Percentiles rank a stretch among this genome's conserved stretches.
Evolutionary conservation across 1,139 yeast species (phyloP).

Genomic region (Saccharomyces pastorianus): DNA sequence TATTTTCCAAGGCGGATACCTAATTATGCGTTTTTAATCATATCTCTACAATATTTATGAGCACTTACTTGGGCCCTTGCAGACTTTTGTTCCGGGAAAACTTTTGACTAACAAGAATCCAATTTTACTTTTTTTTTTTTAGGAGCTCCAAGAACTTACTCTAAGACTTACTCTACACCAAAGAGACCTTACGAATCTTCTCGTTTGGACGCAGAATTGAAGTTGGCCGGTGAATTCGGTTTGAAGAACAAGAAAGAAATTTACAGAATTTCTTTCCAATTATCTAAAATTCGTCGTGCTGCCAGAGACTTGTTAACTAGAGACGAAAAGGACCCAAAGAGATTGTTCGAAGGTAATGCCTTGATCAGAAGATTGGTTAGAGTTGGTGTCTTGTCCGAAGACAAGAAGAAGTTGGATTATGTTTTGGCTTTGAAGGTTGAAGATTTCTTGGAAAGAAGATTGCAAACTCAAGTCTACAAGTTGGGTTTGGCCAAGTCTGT

Average conservation of each 20-base stretch:
- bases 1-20: neutral
- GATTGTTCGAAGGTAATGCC: constrained; percentile 99
- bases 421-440: constrained; percentile 94
- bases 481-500: constrained; percentile 98
- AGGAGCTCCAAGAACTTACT: constrained; percentile 98
- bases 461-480: constrained; percentile 99
- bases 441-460: constrained; percentile 99
- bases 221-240: constrained; percentile 98
- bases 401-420: constrained; percentile 99
- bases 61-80: neutral
- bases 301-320: constrained; percentile 99
- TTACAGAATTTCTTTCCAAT: constrained; percentile 63
- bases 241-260: constrained; percentile 98
- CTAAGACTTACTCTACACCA: constrained; percentile 99
- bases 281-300: constrained; percentile 98
- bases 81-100: neutral
- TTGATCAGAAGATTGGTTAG: constrained; percentile 43
- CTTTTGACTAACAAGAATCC: constrained; percentile 42
- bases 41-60: neutral
- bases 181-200: constrained; percentile 96
- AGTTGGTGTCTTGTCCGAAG: constrained; percentile 98
- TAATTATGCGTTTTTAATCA: neutral
- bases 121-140: constrained; percentile 51
- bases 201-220: constrained; percentile 97
- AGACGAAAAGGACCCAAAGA: constrained; percentile 99